Base-by-base conservation (phyloP, 2,329 filamentous ascomycete species). In the Aspergillus piperis region DNA sequence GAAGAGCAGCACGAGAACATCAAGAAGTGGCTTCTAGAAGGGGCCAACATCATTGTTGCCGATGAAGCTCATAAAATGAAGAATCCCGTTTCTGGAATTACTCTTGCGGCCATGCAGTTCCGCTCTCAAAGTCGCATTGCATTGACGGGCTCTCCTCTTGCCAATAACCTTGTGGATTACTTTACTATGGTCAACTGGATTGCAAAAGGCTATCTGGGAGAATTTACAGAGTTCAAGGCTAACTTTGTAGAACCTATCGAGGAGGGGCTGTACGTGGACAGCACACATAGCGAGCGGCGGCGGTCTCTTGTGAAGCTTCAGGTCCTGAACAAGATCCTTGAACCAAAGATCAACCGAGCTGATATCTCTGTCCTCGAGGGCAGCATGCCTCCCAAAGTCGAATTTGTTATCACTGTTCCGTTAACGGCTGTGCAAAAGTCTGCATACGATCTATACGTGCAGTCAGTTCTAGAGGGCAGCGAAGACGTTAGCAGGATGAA, bases 181-280 rank as follows among this genome's bases (percentile, higher is more conserved):
- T 92, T 88, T 70, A 80, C 87, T n/a, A 91, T 96, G 86, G 89
- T 96, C 60, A 85, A 93, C 64, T 96, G 92, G 91, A 87, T 95
- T 54, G 88, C 91, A 1, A 90, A 90, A 0, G 86, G 86, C 23
- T 96, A 91, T 71, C 81, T 96, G 2, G 92, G 91, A 0, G 82
- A 84, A 3, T 75, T 82, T 8, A 68, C 75, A 0, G 88, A 93
- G 68, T 97, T 97, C 73, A 83, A 81, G 19, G 72, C 81, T 0
- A 84, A 87, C n/a, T 96, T 89, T 70, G 84, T 86, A 5, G 82
- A 82, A 3, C 90, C 91, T 0, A 96, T 97, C 64, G 81, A 88
- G 57, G 78, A 83, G 10, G 93, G 93, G 0, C 81, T 93, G 1
- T 89, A 85, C 60, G 70, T 75, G 1, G 89, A 94, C 63, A 92